Conservation (phyloP, 331 rosid genomes). For the Pyrus hybrid region DNA sequence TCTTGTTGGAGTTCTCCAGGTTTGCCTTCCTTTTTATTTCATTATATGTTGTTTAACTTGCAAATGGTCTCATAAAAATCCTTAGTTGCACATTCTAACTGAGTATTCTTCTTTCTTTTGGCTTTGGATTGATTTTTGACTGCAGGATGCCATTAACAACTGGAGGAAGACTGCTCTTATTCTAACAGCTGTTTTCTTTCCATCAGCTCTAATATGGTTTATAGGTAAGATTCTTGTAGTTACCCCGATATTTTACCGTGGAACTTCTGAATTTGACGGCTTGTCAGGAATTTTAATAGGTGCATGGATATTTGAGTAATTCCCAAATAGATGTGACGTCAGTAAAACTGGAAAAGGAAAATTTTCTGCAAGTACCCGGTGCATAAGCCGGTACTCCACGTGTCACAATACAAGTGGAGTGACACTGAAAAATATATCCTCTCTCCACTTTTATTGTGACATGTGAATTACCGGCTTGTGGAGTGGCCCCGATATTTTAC, state of each 20-base stretch:
- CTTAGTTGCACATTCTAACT: not conserved
- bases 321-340: no score
- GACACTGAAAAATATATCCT: no score
- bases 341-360: no score
- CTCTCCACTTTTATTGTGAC: no score
- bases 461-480: no score
- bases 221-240: conserved; percentile 35
- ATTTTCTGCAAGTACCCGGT: no score
- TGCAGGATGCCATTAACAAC: conserved; percentile 53
- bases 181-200: conserved; percentile 48
- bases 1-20: conserved; percentile 85
- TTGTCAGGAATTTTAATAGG: not conserved
- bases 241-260: not conserved
- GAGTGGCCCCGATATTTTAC: no score
- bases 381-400: no score
- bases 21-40: conserved; percentile 9
- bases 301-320: not conserved
- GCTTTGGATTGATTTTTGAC: conserved; percentile 1
- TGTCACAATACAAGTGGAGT: no score
- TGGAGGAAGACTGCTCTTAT: conserved; percentile 63
- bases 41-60: no score
- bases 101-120: not conserved
- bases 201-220: conserved; percentile 61
- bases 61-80: not conserved
- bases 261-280: not conserved